Evolutionary conservation across 2,329 filamentous ascomycete genomes (phyloP), one percentile per base, ranked within the genome.

Genomic region (Purpureocillium takamizusanense): DNA sequence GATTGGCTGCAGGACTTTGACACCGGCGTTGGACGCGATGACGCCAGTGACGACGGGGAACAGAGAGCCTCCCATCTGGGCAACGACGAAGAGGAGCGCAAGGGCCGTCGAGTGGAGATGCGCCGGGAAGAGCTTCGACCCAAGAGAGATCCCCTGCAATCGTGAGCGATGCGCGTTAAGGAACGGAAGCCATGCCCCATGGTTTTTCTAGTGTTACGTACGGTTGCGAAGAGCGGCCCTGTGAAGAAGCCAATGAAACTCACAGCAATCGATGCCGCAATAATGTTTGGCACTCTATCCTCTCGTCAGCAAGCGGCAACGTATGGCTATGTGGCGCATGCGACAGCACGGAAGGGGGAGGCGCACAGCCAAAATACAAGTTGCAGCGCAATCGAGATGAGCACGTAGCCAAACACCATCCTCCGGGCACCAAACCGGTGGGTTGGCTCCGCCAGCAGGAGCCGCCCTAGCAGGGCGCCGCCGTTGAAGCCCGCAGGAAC

Each of bases 401-500:
- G 49, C 21, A 65, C 65, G 36, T 78, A 82, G 0, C 71, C 31
- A 2, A 77, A 58, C 1, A 79, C 53, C 73, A 81, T 79, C 4
- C 63, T 61, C 14, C 70, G 62, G 45, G 81, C 74, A 0, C 78
- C 78, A 14, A 70, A 69, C 1, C 74, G 62, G 51, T 78, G 68
- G 0, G 71, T 79, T 0, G 76, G 74, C 44, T 81, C 77, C 0
- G 74, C 70, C 0, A 81, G 63, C 0, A 79, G 38, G 0, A 80
- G 44, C 5, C 77, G 60, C 0, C 77, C 76, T 0, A 81, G 62
- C 4, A 80, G 62, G 1, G 63, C 62, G 0, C 78, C 78, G 3
- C 74, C 77, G 34, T 68, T 77, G 46, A 74, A 75, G 3, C 76
- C 77, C 0, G 76, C 71, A 0, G 76, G 72, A 0, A 83, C 70